A percentile compares a stretch with the other conserved stretches of the same genome.
phyloP scores from a whole-genome alignment of 148 eudicot genomes.

The Suaeda aralocaspica region DNA sequence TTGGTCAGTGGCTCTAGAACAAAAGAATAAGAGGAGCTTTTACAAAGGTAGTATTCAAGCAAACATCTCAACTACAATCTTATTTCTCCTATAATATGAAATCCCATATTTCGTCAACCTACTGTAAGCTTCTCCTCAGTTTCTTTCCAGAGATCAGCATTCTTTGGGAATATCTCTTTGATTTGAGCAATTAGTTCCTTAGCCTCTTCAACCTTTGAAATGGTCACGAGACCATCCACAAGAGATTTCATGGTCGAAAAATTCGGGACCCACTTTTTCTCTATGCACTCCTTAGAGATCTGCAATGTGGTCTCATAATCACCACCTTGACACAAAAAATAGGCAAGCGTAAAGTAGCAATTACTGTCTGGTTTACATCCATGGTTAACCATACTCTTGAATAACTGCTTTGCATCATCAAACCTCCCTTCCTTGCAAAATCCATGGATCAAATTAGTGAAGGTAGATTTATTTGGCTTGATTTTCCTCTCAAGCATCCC shows the following conservation, averaged over 20 bases:
- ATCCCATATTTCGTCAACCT: slow-evolving; percentile 12
- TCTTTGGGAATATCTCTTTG: slow-evolving; percentile 59
- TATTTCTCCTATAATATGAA: slow-evolving; percentile 11
- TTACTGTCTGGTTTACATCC: slow-evolving; percentile 44
- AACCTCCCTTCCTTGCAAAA: slow-evolving; percentile 67
- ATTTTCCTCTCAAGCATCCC: slow-evolving; percentile 53
- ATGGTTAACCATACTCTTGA: slow-evolving; percentile 38
- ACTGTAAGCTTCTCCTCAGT: slow-evolving; percentile 56
- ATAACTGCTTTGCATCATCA: slow-evolving; percentile 70
- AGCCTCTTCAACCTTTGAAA: slow-evolving; percentile 69
- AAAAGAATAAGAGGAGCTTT: neutral
- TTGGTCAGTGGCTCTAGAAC: neutral
- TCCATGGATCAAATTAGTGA: slow-evolving; percentile 60
- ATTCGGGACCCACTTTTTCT: slow-evolving; percentile 71
- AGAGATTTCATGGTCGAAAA: slow-evolving; percentile 64
- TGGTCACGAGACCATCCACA: slow-evolving; percentile 64
- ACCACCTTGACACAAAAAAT: slow-evolving; percentile 54
- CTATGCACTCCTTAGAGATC: slow-evolving; percentile 53
- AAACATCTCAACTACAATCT: neutral
- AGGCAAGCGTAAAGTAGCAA: slow-evolving; percentile 65
- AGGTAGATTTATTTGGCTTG: slow-evolving; percentile 55
- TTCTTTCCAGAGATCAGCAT: slow-evolving; percentile 60
- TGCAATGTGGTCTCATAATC: slow-evolving; percentile 65
- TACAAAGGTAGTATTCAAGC: slow-evolving; percentile 3
- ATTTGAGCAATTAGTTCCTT: slow-evolving; percentile 50